Base-by-base conservation (phyloP, 305 asterid genomes). In the Andrographis paniculata region DNA sequence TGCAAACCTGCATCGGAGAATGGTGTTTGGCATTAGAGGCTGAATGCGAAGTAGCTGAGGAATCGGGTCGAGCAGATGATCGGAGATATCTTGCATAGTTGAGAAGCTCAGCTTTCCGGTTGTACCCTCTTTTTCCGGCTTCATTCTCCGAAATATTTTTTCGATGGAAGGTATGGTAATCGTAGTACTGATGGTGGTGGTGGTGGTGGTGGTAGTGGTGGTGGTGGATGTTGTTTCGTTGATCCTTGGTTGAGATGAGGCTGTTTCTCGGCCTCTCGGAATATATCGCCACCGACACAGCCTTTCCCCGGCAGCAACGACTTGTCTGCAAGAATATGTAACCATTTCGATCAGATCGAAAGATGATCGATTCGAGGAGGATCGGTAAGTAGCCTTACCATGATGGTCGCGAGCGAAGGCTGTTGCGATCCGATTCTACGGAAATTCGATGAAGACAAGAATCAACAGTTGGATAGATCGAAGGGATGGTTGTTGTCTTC, bases 61-160 rank as follows among this genome's bases (percentile, higher is more conserved):
- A 31, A 2, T 31, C 24, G 8, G 74, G 48, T 58, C 14, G 58
- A 11, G 60, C 55, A 2, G 64, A 50, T 48, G 64, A 53, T 53
- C 80, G 67, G 17, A 76, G 74, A 36, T 63, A 44, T 47, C 78
- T 69, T 0, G 80, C 23, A 52, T 80, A 68, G 0, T 64, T 68
- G 17, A 79, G 82, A 57, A 76, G 79, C 38, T 71, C 70, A 17
- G 84, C 76, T 69, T 66, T 79, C 27, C 78, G 64, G 20, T 71
- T 61, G 65, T 64, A 62, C 49, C 80, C 75, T 64, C 56, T 42
- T n/a, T 37, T 52, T 20, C 56, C 40, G 17, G 42, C 50, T 17
- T 21, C 56, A 23, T 38, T 44, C 37, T 43, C 57, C 13, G 65
- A 6, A 1, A 6, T 28, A 40, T 20, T 50, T 10, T 31, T 48